Evolutionary conservation across 225 moss, liverwort and hornwort species (phyloP).

Genomic region (Takakia lepidozioides): DNA sequence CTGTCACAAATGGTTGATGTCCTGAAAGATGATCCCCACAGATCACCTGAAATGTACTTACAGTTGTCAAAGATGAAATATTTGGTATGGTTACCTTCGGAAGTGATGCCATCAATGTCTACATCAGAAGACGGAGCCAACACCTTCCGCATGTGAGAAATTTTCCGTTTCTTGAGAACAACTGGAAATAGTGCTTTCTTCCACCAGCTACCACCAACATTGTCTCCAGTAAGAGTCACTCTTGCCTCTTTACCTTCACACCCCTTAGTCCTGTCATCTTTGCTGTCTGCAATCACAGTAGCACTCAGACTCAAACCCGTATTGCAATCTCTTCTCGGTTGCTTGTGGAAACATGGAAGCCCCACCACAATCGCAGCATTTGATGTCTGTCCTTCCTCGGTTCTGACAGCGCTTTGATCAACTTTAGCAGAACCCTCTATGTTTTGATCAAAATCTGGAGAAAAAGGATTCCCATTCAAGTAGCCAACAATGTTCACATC

Average conservation of each 20-base stretch:
- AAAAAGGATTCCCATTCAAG: background rate
- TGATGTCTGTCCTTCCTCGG: constrained; percentile 6
- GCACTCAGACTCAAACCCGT: background rate
- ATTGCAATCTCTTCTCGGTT: constrained; percentile 20
- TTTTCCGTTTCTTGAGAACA: constrained; percentile 38
- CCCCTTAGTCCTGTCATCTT: constrained; percentile 11
- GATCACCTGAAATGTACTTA: no score
- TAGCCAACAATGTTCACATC: constrained; percentile 5
- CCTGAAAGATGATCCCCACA: no score
- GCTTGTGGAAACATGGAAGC: constrained; percentile 23
- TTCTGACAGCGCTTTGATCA: constrained; percentile 2
- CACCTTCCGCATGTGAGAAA: constrained; percentile 26
- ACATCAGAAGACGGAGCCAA: constrained; percentile 9
- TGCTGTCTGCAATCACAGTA: constrained; percentile 19
- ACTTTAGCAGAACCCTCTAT: background rate
- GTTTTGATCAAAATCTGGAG: background rate
- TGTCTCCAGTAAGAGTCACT: constrained; percentile 12
- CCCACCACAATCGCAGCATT: constrained; percentile 15
- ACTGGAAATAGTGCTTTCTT: constrained; percentile 30
- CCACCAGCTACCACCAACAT: constrained; percentile 35
- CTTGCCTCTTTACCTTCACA: constrained; percentile 15
- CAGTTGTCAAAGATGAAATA: no score
- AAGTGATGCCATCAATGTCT: constrained; percentile 15
- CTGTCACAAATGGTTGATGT: no score
- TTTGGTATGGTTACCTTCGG: no score